phyloP scores from a whole-genome alignment of 2,329 filamentous ascomycete genomes.

The Bipolaris gigantea region DNA sequence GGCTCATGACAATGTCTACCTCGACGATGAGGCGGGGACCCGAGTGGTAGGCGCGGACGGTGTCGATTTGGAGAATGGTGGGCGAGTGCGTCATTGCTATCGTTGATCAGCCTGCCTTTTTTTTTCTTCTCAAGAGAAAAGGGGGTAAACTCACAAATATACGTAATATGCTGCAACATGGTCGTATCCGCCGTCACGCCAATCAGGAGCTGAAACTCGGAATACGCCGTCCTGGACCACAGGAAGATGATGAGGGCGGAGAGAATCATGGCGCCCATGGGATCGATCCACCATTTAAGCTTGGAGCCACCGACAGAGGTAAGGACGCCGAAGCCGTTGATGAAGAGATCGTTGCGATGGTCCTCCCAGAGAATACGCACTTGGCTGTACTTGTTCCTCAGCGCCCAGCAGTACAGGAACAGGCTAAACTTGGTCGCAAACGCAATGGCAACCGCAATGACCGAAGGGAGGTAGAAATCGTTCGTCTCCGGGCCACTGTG shows the following conservation, averaged over 20 bases:
- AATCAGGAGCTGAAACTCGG: conserved; percentile 87
- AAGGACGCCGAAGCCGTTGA: conserved; percentile 91
- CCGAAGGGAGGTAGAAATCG: conserved; percentile 75
- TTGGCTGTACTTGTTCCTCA: conserved; percentile 89
- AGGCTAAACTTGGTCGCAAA: conserved; percentile 81
- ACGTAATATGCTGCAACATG: conserved; percentile 91
- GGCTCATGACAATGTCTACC: conserved; percentile 94
- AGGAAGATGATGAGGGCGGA: conserved; percentile 75
- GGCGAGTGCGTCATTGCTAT: conserved; percentile 81
- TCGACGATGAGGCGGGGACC: conserved; percentile 89
- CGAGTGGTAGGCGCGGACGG: conserved; percentile 89
- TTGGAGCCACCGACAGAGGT: conserved; percentile 91
- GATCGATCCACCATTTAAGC: conserved; percentile 92
- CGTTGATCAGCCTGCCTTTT: too few species aligned
- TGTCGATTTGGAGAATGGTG: conserved; percentile 81
- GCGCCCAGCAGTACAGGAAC: conserved; percentile 89
- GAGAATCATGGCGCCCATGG: conserved; percentile 83
- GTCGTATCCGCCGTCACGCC: conserved; percentile 84
- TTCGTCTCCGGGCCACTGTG: conserved; percentile 53
- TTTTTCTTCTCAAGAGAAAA: too few species aligned
- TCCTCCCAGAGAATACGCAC: conserved; percentile 94
- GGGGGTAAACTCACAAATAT: conserved; percentile 65
- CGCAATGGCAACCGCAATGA: conserved; percentile 81
- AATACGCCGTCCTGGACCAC: conserved; percentile 84
- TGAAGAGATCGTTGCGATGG: conserved; percentile 94